Conservation (phyloP, 2,329 filamentous ascomycete species). For the Clonostachys rosea region DNA sequence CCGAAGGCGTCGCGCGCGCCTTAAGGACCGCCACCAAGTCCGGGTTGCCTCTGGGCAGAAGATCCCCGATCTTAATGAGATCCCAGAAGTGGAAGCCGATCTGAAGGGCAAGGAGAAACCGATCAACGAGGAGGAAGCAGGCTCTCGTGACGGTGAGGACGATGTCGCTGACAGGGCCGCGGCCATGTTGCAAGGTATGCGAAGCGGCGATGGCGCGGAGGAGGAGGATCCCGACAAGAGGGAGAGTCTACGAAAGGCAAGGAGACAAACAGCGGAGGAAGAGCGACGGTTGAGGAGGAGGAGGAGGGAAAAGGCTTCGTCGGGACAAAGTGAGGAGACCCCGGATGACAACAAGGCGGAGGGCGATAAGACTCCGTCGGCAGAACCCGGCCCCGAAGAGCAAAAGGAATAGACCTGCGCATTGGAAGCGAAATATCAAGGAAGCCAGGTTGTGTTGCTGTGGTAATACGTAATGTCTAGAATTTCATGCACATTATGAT, state of each 20-base stretch:
- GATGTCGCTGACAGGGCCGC: conserved; percentile 85
- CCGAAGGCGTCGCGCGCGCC: conserved; percentile 75
- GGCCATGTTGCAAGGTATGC: conserved; percentile 76
- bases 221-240: conserved; percentile 44
- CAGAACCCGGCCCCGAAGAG: conserved; percentile 8
- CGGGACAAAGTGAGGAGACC: conserved; percentile 4
- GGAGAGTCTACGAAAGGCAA: conserved; percentile 54
- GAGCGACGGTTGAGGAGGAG: conserved; percentile 66
- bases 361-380: conserved; percentile 3
- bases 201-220: conserved; percentile 60
- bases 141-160: conserved; percentile 47
- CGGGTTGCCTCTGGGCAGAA: conserved; percentile 86
- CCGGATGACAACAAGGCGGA: conserved; percentile 8
- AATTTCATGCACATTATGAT: conserved; percentile 8
- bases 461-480: conserved; percentile 30
- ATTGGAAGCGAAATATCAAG: no score
- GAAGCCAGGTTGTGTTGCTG: not conserved
- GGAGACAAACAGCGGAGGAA: conserved; percentile 72
- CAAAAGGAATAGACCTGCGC: conserved; percentile 8
- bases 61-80: conserved; percentile 66
- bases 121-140: conserved; percentile 39
- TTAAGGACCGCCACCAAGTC: conserved; percentile 88
- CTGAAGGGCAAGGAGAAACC: conserved; percentile 24
- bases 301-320: conserved; percentile 52
- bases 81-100: conserved; percentile 46